Conservation (phyloP, 2,329 filamentous ascomycete species). For the Penicillium psychrosexuale region DNA sequence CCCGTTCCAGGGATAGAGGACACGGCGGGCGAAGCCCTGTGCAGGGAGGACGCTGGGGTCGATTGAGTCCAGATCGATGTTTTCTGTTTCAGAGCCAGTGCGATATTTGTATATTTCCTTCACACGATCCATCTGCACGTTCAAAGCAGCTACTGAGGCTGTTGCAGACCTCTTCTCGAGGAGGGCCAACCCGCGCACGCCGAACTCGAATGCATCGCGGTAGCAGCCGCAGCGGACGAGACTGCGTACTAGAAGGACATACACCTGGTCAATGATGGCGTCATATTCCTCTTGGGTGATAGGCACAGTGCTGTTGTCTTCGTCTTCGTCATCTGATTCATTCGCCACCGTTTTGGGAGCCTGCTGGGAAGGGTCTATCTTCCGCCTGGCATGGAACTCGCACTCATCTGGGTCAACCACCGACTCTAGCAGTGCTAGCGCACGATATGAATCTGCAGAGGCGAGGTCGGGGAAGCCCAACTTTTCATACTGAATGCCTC, state of each 20-base stretch:
- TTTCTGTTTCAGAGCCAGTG: slow-evolving; percentile 3
- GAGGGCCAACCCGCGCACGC: slow-evolving; percentile 30
- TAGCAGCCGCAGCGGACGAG: slow-evolving; percentile 40
- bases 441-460: slow-evolving; percentile 83
- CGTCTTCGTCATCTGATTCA: slow-evolving; percentile 32
- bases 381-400: slow-evolving; percentile 70
- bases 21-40: slow-evolving; percentile 47
- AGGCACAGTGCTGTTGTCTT: slow-evolving; percentile 39
- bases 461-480: slow-evolving; percentile 88
- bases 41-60: slow-evolving; percentile 32
- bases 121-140: slow-evolving; percentile 29
- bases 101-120: slow-evolving; percentile 24
- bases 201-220: slow-evolving; percentile 43
- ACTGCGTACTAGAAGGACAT: slow-evolving; percentile 37
- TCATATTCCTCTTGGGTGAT: slow-evolving; percentile 37
- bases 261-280: slow-evolving; percentile 35
- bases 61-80: slow-evolving; percentile 20
- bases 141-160: slow-evolving; percentile 15
- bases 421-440: slow-evolving; percentile 82
- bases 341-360: slow-evolving; percentile 7
- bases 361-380: slow-evolving; percentile 24
- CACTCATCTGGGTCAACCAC: slow-evolving; percentile 68
- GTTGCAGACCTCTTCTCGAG: slow-evolving; percentile 13
- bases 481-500: slow-evolving; percentile 67
- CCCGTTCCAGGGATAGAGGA: slow-evolving; percentile 63